Conservation (phyloP, 2,329 filamentous ascomycete genomes). For the Neobulgaria alba region DNA sequence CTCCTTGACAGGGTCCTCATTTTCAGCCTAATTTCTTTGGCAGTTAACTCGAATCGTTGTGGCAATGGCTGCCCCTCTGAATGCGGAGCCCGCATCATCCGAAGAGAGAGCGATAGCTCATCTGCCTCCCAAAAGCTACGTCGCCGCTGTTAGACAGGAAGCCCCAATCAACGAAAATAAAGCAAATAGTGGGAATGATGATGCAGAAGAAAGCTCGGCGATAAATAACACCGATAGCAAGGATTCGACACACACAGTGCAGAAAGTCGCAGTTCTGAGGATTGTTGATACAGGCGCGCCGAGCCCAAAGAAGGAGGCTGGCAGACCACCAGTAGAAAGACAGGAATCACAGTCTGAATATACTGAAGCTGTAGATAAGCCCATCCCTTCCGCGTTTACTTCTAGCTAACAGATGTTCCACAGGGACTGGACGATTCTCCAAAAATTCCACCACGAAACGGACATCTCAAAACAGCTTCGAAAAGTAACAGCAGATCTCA, state of each 20-base stretch:
- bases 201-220: not conserved
- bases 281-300: constrained; percentile 21
- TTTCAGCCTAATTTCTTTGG: no score
- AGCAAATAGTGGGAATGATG: constrained; percentile 3
- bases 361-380: constrained; percentile 18
- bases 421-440: constrained; percentile 27
- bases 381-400: not conserved
- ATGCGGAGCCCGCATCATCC: constrained; percentile 27
- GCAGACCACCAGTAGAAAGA: constrained; percentile 16
- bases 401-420: constrained; percentile 5
- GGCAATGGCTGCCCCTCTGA: constrained; percentile 19
- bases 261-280: constrained; percentile 17
- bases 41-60: no score
- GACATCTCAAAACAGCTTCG: constrained; percentile 19
- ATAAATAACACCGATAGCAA: not conserved
- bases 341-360: constrained; percentile 23
- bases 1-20: no score
- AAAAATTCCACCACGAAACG: constrained; percentile 19
- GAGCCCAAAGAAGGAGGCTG: constrained; percentile 7
- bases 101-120: constrained; percentile 27
- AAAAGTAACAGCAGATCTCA: constrained; percentile 17
- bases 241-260: constrained; percentile 7
- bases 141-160: constrained; percentile 27
- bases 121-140: constrained; percentile 33
- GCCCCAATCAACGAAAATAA: constrained; percentile 7